Evolutionary conservation across 495 filamentous ascomycete species (phyloP).

Genomic region (Daldinia vernicosa): DNA sequence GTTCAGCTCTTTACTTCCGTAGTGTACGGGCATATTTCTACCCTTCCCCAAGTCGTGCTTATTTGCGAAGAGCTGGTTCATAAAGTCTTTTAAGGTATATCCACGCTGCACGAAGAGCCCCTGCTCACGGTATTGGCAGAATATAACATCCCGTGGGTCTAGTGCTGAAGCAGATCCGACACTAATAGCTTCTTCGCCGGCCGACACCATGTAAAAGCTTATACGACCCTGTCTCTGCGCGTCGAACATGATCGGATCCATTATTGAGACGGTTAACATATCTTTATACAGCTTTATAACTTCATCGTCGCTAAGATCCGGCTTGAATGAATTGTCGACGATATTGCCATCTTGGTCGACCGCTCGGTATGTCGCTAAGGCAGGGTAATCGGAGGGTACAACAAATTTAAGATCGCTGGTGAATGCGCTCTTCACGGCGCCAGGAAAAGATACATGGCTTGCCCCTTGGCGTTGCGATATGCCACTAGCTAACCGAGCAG

Average conservation of each 20-base stretch:
- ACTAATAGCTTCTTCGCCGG: slow-evolving; percentile 93
- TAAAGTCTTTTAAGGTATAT: slow-evolving; percentile 86
- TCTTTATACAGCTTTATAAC: slow-evolving; percentile 69
- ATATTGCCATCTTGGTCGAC: slow-evolving; percentile 84
- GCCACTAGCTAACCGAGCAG: slow-evolving; percentile 46
- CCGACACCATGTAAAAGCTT: slow-evolving; percentile 98
- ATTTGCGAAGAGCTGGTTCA: slow-evolving; percentile 96
- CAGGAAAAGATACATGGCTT: slow-evolving; percentile 84
- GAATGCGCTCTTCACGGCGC: slow-evolving; percentile 94
- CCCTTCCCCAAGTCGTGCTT: slow-evolving; percentile 80
- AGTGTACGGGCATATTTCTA: slow-evolving; percentile 98
- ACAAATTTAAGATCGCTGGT: slow-evolving; percentile 80
- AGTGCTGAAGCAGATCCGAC: slow-evolving; percentile 87
- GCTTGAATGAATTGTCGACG: slow-evolving; percentile 71
- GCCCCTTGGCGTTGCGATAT: slow-evolving; percentile 74
- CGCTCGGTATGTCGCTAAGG: slow-evolving; percentile 86
- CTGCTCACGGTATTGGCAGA: slow-evolving; percentile 93
- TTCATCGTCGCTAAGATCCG: slow-evolving; percentile 73
- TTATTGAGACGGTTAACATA: slow-evolving; percentile 81
- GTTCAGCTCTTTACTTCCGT: slow-evolving; percentile 82
- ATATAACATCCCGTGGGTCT: slow-evolving; percentile 84
- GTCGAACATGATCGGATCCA: slow-evolving; percentile 96
- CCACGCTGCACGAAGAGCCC: slow-evolving; percentile 91
- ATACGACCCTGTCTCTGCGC: slow-evolving; percentile 81
- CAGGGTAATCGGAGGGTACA: slow-evolving; percentile 69